These are phyloP conservation scores for Podosphaera xanthii DNA, from an alignment of 2,329 filamentous ascomycete genomes.

Conservation along the genomic window DNA sequence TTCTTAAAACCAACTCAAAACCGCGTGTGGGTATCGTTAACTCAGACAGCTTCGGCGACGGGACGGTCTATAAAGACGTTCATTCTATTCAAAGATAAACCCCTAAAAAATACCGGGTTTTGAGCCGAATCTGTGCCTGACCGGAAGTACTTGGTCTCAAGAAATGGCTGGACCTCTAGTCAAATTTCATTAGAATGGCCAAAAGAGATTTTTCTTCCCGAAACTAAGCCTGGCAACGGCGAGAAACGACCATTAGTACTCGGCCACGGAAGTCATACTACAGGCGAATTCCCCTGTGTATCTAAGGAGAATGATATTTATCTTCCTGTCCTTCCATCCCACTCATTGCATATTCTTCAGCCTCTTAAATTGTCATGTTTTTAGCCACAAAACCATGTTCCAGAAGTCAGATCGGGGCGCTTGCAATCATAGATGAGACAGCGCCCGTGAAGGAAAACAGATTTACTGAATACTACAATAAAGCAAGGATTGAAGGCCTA, in stretches of 20 bases:
- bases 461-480: neutral
- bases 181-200: neutral
- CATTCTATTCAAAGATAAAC: no score
- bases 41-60: no score
- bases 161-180: neutral
- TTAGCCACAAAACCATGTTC: slow-evolving; percentile 11
- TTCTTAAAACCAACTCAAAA: no score
- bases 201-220: neutral
- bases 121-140: no score
- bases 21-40: no score
- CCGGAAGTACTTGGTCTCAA: no score
- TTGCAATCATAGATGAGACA: neutral
- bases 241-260: neutral
- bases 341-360: slow-evolving; percentile 12
- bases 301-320: neutral
- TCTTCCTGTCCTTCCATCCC: slow-evolving; percentile 5
- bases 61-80: no score
- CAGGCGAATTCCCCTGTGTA: neutral
- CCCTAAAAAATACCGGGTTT: no score
- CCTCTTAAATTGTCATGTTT: slow-evolving; percentile 12
- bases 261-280: neutral
- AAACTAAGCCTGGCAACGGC: neutral
- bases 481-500: neutral
- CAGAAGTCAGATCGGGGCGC: neutral
- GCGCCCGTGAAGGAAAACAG: neutral